A percentile compares a stretch with the other conserved stretches of the same genome.
phyloP scores from a whole-genome alignment of 306 rosid genomes.

The Lathyrus aphaca region DNA sequence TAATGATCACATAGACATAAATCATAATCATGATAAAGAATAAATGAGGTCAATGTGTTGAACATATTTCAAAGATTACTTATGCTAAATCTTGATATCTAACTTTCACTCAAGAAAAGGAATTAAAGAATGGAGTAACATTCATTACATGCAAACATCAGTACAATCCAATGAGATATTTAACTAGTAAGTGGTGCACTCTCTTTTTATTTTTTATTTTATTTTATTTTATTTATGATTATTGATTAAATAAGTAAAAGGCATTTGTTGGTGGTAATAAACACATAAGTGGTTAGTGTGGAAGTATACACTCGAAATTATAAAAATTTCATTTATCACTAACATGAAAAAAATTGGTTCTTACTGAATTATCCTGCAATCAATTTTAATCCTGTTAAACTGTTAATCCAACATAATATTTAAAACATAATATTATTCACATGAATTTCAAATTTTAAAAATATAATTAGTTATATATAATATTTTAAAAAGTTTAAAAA shows the following conservation, averaged over 20 bases:
- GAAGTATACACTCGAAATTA: background rate
- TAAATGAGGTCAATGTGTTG: slow-evolving; percentile 24
- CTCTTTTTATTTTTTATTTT: slow-evolving; percentile 11
- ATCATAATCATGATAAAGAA: slow-evolving; percentile 28
- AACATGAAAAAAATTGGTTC: too few relatives aligned
- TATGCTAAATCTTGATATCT: slow-evolving; percentile 47
- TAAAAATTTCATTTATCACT: too few relatives aligned
- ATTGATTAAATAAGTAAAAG: slow-evolving; percentile 25
- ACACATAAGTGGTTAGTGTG: slow-evolving; percentile 25
- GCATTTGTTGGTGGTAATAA: slow-evolving; percentile 31
- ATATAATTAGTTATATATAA: too few relatives aligned
- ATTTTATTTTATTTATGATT: slow-evolving; percentile 11
- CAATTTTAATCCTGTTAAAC: too few relatives aligned
- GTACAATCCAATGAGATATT: slow-evolving; percentile 15
- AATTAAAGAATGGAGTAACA: slow-evolving; percentile 20
- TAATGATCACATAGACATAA: background rate
- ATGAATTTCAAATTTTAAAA: too few relatives aligned
- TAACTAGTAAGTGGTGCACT: slow-evolving; percentile 30
- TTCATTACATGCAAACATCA: background rate
- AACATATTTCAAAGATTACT: slow-evolving; percentile 32
- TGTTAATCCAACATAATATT: too few relatives aligned
- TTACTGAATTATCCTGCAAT: too few relatives aligned
- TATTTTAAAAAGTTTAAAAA: too few relatives aligned
- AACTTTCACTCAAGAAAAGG: slow-evolving; percentile 42
- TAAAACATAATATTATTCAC: too few relatives aligned